Percentiles rank a stretch among this genome's conserved stretches.
phyloP scores from a whole-genome alignment of 257 asterid genomes.

The Solanum gracilifrons region DNA sequence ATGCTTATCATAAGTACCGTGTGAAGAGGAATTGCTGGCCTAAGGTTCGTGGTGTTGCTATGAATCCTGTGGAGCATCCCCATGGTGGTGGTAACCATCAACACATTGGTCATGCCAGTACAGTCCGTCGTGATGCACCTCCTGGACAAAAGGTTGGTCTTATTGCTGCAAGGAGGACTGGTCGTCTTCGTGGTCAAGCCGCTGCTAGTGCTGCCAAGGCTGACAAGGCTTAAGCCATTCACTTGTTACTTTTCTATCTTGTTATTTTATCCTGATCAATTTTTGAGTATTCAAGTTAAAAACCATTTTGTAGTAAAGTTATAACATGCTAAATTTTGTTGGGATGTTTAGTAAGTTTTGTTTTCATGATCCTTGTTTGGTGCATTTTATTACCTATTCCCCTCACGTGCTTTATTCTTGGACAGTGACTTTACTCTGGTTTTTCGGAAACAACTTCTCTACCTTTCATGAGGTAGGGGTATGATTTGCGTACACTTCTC shows the following conservation, averaged over 20 bases:
- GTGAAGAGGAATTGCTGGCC: conserved; percentile 23
- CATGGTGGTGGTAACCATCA: conserved; percentile 73
- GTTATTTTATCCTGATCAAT: not conserved
- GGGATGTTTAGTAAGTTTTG: not conserved
- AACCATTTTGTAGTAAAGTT: not conserved
- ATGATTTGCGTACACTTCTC: not conserved
- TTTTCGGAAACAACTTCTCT: not conserved
- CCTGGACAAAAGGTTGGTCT: conserved; percentile 61
- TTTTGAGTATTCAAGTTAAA: not conserved
- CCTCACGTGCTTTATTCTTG: not conserved
- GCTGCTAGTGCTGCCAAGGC: conserved; percentile 49
- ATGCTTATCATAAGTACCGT: conserved; percentile 33
- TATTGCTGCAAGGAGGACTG: conserved; percentile 52
- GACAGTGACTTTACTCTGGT: not conserved
- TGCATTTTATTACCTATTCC: not conserved
- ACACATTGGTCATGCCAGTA: conserved; percentile 52
- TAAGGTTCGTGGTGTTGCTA: conserved; percentile 25
- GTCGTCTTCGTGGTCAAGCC: conserved; percentile 58
- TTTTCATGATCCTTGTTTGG: not conserved
- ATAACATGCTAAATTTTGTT: not conserved
- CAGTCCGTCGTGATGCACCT: conserved; percentile 59
- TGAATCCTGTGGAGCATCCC: conserved; percentile 66
- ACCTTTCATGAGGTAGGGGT: not conserved
- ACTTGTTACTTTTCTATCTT: not conserved
- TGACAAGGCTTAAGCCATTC: conserved; percentile 14